Evolutionary conservation across 169 alveolate species (phyloP).

Genomic region (Sarcocystis neurona): DNA sequence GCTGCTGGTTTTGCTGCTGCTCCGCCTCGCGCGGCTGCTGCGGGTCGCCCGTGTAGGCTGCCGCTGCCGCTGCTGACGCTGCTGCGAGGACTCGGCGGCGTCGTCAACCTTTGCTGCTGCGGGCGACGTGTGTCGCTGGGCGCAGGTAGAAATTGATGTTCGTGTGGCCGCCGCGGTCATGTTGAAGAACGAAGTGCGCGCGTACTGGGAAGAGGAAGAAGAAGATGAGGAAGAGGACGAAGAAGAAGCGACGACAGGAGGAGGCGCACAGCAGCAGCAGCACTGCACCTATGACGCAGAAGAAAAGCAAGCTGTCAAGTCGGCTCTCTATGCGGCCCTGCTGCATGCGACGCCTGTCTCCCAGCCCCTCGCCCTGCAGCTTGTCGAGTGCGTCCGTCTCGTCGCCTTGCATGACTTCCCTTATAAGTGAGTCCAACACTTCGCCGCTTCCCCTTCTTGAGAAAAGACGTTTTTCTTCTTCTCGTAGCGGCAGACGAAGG

Average conservation of each 20-base stretch:
- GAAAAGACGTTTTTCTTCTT: too few species aligned
- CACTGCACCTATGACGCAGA: constrained; percentile 12
- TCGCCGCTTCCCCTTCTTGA: too few species aligned
- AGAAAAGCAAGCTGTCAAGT: constrained; percentile 16
- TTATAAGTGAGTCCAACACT: constrained; percentile 17
- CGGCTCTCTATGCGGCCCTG: neutral
- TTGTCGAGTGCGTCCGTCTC: constrained; percentile 46
- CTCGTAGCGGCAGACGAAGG: too few species aligned
- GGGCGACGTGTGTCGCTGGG: neutral
- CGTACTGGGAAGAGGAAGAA: constrained; percentile 42
- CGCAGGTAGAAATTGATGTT: constrained; percentile 28
- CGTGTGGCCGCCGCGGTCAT: constrained; percentile 51
- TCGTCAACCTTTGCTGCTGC: neutral
- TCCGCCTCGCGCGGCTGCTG: too few species aligned
- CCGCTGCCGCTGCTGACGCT: too few species aligned
- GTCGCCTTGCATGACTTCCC: constrained; percentile 31
- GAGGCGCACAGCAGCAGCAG: neutral
- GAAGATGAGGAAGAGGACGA: neutral
- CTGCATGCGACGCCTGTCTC: neutral
- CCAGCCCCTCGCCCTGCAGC: constrained; percentile 33
- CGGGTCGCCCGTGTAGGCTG: too few species aligned
- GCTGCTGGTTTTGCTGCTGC: too few species aligned
- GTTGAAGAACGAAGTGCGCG: constrained; percentile 44
- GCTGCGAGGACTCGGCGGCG: too few species aligned
- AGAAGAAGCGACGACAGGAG: neutral